These are phyloP conservation scores for Cadophora luteo-olivacea DNA, from an alignment of 2,329 filamentous ascomycete species.

Conservation along the genomic window DNA sequence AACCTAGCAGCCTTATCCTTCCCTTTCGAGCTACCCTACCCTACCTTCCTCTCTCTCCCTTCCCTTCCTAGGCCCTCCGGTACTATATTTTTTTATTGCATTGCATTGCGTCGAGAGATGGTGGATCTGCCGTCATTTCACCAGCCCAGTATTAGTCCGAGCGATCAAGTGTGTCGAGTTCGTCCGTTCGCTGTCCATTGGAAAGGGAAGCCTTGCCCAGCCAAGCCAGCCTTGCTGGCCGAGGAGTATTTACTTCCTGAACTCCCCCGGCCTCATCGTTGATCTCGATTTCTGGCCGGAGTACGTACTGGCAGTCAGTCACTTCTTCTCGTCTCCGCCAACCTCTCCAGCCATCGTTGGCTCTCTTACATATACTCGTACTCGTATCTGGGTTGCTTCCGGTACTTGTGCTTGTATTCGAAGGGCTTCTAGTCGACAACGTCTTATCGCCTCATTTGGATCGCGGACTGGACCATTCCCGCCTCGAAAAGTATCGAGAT, in stretches of 20 bases:
- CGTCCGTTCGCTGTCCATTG: background rate
- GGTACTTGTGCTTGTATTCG: constrained; percentile 11
- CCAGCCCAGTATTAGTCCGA: constrained; percentile 15
- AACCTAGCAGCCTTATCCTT: background rate
- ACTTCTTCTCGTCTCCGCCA: background rate
- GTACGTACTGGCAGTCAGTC: constrained; percentile 3
- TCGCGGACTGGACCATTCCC: background rate
- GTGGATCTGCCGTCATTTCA: constrained; percentile 29
- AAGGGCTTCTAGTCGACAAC: background rate
- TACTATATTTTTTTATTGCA: constrained; percentile 31
- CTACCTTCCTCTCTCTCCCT: background rate
- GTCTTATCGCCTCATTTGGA: background rate
- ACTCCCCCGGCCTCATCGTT: constrained; percentile 4
- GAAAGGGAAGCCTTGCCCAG: background rate
- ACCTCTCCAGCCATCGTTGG: background rate
- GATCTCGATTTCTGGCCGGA: background rate
- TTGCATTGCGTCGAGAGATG: constrained; percentile 22
- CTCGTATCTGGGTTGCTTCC: constrained; percentile 4
- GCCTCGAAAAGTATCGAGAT: background rate
- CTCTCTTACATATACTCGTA: background rate
- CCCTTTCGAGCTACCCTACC: background rate
- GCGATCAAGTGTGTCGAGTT: constrained; percentile 8
- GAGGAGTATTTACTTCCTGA: constrained; percentile 10
- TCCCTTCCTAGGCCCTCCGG: background rate
- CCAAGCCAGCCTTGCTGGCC: background rate